These are phyloP conservation scores for Geum urbanum DNA, from an alignment of 306 rosid genomes.

Conservation along the genomic window DNA sequence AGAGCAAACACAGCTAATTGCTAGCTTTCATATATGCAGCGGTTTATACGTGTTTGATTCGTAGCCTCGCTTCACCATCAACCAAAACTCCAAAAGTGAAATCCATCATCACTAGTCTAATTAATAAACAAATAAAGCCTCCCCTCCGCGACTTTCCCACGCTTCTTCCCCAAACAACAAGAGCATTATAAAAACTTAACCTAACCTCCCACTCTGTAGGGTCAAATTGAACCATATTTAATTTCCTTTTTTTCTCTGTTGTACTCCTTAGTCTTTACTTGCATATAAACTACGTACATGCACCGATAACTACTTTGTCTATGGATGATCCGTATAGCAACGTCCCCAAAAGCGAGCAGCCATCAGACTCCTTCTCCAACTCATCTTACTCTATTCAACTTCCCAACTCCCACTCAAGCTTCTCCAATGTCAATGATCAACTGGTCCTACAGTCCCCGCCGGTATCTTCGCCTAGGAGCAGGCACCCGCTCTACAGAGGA, in stretches of 20 bases:
- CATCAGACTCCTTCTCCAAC: conserved; percentile 2
- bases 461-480: neutral
- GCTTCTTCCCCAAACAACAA: conserved; percentile 25
- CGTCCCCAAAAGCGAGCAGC: conserved; percentile 1
- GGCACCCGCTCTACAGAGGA: conserved; percentile 53
- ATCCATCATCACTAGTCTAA: neutral
- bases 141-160: conserved; percentile 56
- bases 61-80: conserved; percentile 24
- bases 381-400: conserved; percentile 5
- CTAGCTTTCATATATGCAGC: neutral
- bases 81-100: neutral
- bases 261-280: neutral
- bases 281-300: neutral
- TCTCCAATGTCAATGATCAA: neutral
- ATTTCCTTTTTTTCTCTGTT: too few relatives aligned
- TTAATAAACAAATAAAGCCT: neutral
- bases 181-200: neutral
- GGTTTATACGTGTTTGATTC: conserved; percentile 26
- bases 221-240: too few relatives aligned
- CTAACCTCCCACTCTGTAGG: neutral
- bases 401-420: neutral
- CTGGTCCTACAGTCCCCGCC: too few relatives aligned
- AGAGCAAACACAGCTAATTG: neutral
- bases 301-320: neutral
- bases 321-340: conserved; percentile 7